Conservation (phyloP, 2,329 filamentous ascomycete species). For the Spiromastix sp. region DNA sequence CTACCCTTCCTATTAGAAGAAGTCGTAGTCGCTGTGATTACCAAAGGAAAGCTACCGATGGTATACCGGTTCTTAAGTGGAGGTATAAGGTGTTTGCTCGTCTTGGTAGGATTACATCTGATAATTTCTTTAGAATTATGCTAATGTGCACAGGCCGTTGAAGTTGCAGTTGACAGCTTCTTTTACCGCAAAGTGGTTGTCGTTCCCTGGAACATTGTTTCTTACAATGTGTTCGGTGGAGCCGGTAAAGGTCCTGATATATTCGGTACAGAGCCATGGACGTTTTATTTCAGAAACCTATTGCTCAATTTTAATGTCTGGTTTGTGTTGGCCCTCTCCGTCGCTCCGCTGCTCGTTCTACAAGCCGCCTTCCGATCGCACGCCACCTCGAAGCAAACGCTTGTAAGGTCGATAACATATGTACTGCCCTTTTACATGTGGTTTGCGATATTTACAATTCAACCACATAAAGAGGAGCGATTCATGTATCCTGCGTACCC, state of each 20-base stretch:
- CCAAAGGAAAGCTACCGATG: slow-evolving; percentile 50
- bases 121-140: background rate
- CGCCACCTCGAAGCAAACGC: slow-evolving; percentile 54
- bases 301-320: slow-evolving; percentile 91
- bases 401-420: slow-evolving; percentile 67
- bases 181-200: slow-evolving; percentile 73
- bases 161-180: slow-evolving; percentile 64
- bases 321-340: slow-evolving; percentile 68
- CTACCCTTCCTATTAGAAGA: slow-evolving; percentile 76
- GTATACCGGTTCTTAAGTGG: slow-evolving; percentile 57
- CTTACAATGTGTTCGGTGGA: slow-evolving; percentile 86
- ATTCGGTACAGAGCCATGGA: slow-evolving; percentile 93
- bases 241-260: slow-evolving; percentile 73
- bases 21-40: slow-evolving; percentile 42
- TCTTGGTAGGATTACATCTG: slow-evolving; percentile 51
- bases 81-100: slow-evolving; percentile 50
- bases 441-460: slow-evolving; percentile 80
- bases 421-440: slow-evolving; percentile 86
- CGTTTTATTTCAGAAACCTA: slow-evolving; percentile 89
- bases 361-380: slow-evolving; percentile 58
- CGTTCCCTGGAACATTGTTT: slow-evolving; percentile 85
- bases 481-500: slow-evolving; percentile 99
- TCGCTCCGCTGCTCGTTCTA: slow-evolving; percentile 63
- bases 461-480: slow-evolving; percentile 94
- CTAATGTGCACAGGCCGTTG: slow-evolving; percentile 46